These are phyloP conservation scores for Fusarium subglutinans DNA, from an alignment of 2,329 filamentous ascomycete species.

Conservation along the genomic window DNA sequence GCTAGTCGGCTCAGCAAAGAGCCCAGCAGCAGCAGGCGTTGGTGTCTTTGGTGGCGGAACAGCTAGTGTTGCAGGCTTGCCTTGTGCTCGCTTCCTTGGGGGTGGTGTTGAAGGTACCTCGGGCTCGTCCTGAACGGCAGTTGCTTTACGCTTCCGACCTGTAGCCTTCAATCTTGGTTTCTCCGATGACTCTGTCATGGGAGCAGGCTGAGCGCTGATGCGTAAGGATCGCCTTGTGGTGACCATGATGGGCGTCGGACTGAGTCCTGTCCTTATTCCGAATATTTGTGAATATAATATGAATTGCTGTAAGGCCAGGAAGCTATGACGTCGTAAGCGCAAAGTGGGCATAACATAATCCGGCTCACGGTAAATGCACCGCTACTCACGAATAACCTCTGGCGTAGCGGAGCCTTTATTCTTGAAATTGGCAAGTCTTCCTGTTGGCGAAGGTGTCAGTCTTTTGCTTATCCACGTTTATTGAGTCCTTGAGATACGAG, in stretches of 20 bases:
- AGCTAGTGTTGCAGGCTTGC: constrained; percentile 25
- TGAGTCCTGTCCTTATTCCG: constrained; percentile 11
- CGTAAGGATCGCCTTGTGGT: constrained; percentile 53
- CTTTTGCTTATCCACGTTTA: constrained; percentile 21
- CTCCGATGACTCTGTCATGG: constrained; percentile 24
- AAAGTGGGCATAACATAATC: constrained; percentile 22
- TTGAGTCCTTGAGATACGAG: background rate
- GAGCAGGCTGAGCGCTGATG: constrained; percentile 45
- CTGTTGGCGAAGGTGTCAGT: background rate
- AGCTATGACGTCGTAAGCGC: constrained; percentile 2
- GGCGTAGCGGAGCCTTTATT: background rate
- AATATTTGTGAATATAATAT: background rate
- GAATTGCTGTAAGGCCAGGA: constrained; percentile 13
- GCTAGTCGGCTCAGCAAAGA: constrained; percentile 48
- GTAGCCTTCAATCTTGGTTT: constrained; percentile 33
- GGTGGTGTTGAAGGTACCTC: constrained; percentile 45
- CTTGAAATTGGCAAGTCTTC: background rate
- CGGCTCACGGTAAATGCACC: background rate
- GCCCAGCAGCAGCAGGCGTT: constrained; percentile 55
- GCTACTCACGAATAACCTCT: background rate
- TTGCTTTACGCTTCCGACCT: constrained; percentile 50
- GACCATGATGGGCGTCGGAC: constrained; percentile 41
- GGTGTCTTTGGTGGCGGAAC: constrained; percentile 55
- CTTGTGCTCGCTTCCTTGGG: constrained; percentile 45
- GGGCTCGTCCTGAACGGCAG: constrained; percentile 33